Base-by-base conservation (phyloP, 106 monocot genomes). In the Hemerocallis citrina region DNA sequence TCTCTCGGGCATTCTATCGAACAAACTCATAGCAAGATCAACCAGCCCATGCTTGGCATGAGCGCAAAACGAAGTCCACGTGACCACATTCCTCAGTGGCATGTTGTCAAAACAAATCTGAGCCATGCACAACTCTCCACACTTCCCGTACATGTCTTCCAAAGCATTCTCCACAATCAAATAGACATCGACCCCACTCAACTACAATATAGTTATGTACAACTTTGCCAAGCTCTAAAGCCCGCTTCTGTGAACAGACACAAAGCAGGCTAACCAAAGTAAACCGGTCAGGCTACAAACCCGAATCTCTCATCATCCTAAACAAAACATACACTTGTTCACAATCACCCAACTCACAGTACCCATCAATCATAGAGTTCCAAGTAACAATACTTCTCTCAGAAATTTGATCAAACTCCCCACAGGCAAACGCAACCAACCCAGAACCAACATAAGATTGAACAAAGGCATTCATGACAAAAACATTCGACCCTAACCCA, bases 321-420 rank as follows among this genome's bases (percentile, higher is more conserved):
- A 89, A 79, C 25, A 79, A 9, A 13, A 3, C 5, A 37, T 69
- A 79, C 14, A 64, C 84, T 19, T 73, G 48, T 7, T 24, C 21
- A 37, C 25, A 68, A 25, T 76, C 43, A 7, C 81, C 81, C 17
- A 61, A 34, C n/a, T 62, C 50, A 55, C 70, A 62, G 68, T 90
- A 90, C n/a, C 76, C 81, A 58, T 59, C 71, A 39, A 85, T 82
- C 63, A 90, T 81, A 1, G 90, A 74, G 52, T 90, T 90, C 85
- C 85, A 85, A 16, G 89, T 78, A 50, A 89, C 73, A 24, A 81
- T 57, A 59, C 45, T 90, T 31, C 50, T 72, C 0, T 41, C 6
- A 62, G 71, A 73, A 48, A 90, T 90, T 37, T 82, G 79, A 52
- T 76, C 85, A 17, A 90, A 90, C 70, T 85, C 64, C 22, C 37